Evolutionary conservation across 208 protist species (phyloP).

Genomic region (Leishmania martiniquensis): DNA sequence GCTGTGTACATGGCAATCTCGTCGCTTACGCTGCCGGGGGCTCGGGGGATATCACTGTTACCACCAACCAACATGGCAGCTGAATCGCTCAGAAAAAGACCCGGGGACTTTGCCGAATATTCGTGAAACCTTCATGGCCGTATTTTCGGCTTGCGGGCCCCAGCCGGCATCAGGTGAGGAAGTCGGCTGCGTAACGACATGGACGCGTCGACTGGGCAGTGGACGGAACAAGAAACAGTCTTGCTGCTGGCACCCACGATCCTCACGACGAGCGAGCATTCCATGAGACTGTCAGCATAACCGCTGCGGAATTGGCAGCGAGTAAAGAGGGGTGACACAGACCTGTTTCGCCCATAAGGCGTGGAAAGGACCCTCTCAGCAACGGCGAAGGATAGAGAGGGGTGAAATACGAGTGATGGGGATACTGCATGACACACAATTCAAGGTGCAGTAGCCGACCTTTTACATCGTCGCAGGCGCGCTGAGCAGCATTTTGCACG

Average conservation of each 20-base stretch:
- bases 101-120: no score
- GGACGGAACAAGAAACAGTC: conserved; percentile 8
- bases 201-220: background rate
- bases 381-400: conserved; percentile 47
- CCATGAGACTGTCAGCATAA: conserved; percentile 42
- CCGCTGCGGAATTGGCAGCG: conserved; percentile 36
- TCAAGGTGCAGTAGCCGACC: conserved; percentile 17
- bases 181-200: background rate
- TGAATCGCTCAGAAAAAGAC: background rate
- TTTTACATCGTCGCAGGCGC: no score
- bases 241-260: conserved; percentile 6
- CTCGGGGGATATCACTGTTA: conserved; percentile 3
- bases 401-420: conserved; percentile 35
- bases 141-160: background rate
- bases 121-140: no score
- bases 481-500: conserved; percentile 33
- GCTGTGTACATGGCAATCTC: no score
- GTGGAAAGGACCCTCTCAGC: conserved; percentile 54
- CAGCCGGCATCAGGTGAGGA: background rate
- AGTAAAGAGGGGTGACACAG: conserved; percentile 24
- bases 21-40: no score
- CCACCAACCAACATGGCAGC: conserved; percentile 1
- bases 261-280: conserved; percentile 7
- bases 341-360: conserved; percentile 35
- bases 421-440: conserved; percentile 38